phyloP scores from a whole-genome alignment of 2,329 filamentous ascomycete genomes.

The Diaporthe citri region DNA sequence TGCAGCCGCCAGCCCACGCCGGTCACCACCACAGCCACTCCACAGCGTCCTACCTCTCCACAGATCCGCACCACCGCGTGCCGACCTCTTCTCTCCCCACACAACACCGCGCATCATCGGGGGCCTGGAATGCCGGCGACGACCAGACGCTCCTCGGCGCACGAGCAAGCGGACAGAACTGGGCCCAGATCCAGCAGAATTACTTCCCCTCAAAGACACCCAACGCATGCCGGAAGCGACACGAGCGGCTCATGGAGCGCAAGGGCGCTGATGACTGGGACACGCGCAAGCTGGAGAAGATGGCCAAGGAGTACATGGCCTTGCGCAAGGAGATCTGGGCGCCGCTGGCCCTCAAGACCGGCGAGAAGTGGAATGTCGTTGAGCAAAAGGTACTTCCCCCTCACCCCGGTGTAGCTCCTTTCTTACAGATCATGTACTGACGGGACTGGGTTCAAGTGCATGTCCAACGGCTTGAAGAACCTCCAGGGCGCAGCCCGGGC shows the following conservation, averaged over 20 bases:
- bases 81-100: constrained; percentile 49
- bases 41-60: constrained; percentile 54
- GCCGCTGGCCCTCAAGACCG: constrained; percentile 76
- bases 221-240: constrained; percentile 90
- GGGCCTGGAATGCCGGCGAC: constrained; percentile 80
- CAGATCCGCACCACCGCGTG: constrained; percentile 51
- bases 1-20: constrained; percentile 45
- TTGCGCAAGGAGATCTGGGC: constrained; percentile 87
- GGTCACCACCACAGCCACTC: constrained; percentile 42
- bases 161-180: constrained; percentile 82
- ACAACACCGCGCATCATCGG: constrained; percentile 69
- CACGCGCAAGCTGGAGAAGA: constrained; percentile 76
- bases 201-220: constrained; percentile 83
- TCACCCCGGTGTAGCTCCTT: background rate
- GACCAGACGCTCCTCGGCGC: constrained; percentile 80
- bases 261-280: constrained; percentile 84
- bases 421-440: constrained; percentile 27
- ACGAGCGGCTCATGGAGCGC: constrained; percentile 86
- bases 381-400: constrained; percentile 69
- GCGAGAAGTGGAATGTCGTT: constrained; percentile 85
- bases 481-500: constrained; percentile 78
- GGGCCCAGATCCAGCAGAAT: constrained; percentile 81
- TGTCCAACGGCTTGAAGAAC: constrained; percentile 87
- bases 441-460: constrained; percentile 68
- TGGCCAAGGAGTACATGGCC: constrained; percentile 84